Percentiles rank a stretch among this genome's conserved stretches.
These are phyloP conservation scores for Xerocomus alliaceus DNA, from an alignment of 1,284 basidiomycete species.

Conservation along the genomic window DNA sequence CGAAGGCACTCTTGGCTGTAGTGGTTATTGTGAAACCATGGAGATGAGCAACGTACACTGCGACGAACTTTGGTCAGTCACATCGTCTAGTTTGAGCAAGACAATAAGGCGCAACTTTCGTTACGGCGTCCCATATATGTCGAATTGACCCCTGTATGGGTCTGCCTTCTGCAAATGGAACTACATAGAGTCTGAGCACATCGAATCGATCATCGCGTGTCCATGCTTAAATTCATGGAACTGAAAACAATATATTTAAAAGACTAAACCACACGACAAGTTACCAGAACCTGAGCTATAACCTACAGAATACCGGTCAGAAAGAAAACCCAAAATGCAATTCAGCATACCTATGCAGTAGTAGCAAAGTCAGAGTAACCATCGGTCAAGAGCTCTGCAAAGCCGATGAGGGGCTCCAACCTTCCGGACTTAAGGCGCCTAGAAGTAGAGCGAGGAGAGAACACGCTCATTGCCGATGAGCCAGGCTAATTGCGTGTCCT, in stretches of 20 bases:
- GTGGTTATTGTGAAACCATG: constrained; percentile 41
- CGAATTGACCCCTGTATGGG: constrained; percentile 21
- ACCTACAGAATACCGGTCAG: background rate
- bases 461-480: constrained; percentile 50
- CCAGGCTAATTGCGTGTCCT: constrained; percentile 42
- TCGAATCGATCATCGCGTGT: background rate
- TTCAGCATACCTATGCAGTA: background rate
- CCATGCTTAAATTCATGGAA: too few species aligned
- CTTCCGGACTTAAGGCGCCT: constrained; percentile 56
- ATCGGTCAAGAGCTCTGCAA: constrained; percentile 48
- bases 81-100: constrained; percentile 19
- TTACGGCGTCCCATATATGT: constrained; percentile 15
- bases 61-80: constrained; percentile 7
- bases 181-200: too few species aligned
- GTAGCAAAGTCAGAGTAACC: constrained; percentile 46
- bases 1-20: constrained; percentile 18
- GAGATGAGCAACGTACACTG: constrained; percentile 21
- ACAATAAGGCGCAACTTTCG: constrained; percentile 30
- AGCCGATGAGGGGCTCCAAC: constrained; percentile 55
- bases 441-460: constrained; percentile 49
- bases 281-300: background rate
- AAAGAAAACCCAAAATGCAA: background rate
- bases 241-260: background rate
- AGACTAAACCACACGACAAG: background rate
- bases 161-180: background rate